phyloP scores from a whole-genome alignment of 2,329 filamentous ascomycete genomes.

The Fusarium torulosum region DNA sequence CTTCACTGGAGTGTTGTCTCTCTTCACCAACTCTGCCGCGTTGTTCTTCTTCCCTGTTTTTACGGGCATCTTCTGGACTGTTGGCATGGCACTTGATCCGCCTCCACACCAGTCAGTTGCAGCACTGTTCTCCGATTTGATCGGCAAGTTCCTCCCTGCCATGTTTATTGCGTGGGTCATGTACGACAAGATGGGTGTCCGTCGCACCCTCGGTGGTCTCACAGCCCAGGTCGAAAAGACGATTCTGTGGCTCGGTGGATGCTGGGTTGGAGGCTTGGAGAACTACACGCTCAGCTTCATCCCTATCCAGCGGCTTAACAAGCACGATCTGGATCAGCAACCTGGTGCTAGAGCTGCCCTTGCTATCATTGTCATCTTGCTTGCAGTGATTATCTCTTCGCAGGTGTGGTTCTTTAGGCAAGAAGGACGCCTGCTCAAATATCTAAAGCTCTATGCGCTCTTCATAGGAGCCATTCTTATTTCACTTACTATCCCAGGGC shows the following conservation, averaged over 20 bases:
- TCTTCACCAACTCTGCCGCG: constrained; percentile 83
- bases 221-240: constrained; percentile 91
- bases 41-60: constrained; percentile 91
- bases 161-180: constrained; percentile 90
- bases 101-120: constrained; percentile 76
- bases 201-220: constrained; percentile 77
- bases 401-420: constrained; percentile 90
- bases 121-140: constrained; percentile 78
- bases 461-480: constrained; percentile 76
- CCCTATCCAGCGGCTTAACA: constrained; percentile 90
- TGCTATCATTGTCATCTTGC: constrained; percentile 78
- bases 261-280: constrained; percentile 91
- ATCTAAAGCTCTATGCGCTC: constrained; percentile 81
- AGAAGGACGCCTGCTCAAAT: constrained; percentile 82
- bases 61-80: constrained; percentile 86
- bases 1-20: constrained; percentile 81
- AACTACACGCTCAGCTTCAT: constrained; percentile 97
- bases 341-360: constrained; percentile 89
- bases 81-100: constrained; percentile 89
- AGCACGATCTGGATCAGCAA: constrained; percentile 88
- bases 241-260: constrained; percentile 87
- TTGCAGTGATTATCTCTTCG: constrained; percentile 75
- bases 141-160: constrained; percentile 87
- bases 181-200: constrained; percentile 84
- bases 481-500: constrained; percentile 77